phyloP scores from a whole-genome alignment of 768 basidiomycete genomes.

The Lactarius hatsudake region DNA sequence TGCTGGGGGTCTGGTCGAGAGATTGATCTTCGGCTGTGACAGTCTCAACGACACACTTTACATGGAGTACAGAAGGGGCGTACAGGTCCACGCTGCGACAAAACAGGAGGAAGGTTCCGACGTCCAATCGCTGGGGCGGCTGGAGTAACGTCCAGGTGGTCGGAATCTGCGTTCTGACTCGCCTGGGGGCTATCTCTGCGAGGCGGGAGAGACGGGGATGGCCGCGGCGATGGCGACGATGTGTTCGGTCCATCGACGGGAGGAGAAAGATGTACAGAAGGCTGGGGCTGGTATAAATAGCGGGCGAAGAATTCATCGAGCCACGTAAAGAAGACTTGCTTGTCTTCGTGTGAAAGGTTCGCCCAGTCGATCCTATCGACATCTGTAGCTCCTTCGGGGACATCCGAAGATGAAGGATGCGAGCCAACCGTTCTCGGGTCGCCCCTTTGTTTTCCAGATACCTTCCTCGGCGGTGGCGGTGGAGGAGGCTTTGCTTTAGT shows the following conservation, averaged over 20 bases:
- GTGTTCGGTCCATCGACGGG: neutral
- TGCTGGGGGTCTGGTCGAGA: conserved; percentile 16
- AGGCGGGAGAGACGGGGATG: conserved; percentile 1
- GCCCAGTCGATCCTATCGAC: conserved; percentile 57
- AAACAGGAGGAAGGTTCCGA: conserved; percentile 13
- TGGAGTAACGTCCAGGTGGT: neutral
- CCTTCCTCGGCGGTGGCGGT: conserved; percentile 6
- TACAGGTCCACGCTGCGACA: conserved; percentile 17
- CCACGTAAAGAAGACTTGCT: conserved; percentile 69
- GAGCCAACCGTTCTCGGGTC: neutral
- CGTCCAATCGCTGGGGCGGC: neutral
- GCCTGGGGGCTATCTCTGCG: neutral
- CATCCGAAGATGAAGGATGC: neutral
- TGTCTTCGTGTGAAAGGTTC: conserved; percentile 64
- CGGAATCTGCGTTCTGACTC: neutral
- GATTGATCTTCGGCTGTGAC: conserved; percentile 23
- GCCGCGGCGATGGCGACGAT: neutral
- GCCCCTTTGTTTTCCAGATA: neutral
- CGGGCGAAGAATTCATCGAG: conserved; percentile 76
- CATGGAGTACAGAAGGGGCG: neutral
- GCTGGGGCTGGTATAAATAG: conserved; percentile 33
- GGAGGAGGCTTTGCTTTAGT: conserved; percentile 12
- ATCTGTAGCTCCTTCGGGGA: conserved; percentile 5
- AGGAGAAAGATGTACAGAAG: conserved; percentile 5
- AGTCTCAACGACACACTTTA: neutral